These are phyloP conservation scores for Sequoia sempervirens DNA, from an alignment of 75 land plant genomes.

Conservation along the genomic window DNA sequence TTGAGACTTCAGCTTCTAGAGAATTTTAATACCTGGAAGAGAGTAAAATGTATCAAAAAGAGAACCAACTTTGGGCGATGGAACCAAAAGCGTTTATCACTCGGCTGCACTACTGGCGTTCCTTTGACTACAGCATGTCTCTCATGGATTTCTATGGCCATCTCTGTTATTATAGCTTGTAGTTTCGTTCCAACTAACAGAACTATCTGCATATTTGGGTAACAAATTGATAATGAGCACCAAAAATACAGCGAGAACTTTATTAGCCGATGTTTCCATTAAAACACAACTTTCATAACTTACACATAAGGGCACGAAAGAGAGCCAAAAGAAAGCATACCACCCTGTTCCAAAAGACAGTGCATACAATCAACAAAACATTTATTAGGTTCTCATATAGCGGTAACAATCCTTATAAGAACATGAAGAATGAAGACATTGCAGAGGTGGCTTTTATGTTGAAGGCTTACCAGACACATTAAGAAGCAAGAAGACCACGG, in stretches of 20 bases:
- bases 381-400: not conserved
- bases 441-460: not conserved
- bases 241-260: not conserved
- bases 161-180: conserved; percentile 55
- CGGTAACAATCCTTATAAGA: not conserved
- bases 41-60: conserved; percentile 43
- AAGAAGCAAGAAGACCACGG: conserved; percentile 41
- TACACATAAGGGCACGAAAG: conserved; percentile 55
- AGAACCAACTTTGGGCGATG: conserved; percentile 36
- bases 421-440: not conserved
- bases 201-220: conserved; percentile 40
- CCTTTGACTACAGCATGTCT: conserved; percentile 43
- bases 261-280: not conserved
- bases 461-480: conserved; percentile 45
- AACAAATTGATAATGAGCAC: not conserved
- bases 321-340: conserved; percentile 47
- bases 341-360: conserved; percentile 34
- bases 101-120: conserved; percentile 26
- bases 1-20: not conserved
- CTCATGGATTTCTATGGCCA: conserved; percentile 50
- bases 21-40: conserved; percentile 50
- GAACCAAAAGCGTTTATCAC: conserved; percentile 57
- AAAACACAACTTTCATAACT: conserved; percentile 12
- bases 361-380: not conserved
- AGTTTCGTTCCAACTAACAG: conserved; percentile 72